Evolutionary conservation across 2,329 filamentous ascomycete genomes (phyloP), one percentile per base, ranked within the genome.

Genomic region (Magnaporthales sp.): DNA sequence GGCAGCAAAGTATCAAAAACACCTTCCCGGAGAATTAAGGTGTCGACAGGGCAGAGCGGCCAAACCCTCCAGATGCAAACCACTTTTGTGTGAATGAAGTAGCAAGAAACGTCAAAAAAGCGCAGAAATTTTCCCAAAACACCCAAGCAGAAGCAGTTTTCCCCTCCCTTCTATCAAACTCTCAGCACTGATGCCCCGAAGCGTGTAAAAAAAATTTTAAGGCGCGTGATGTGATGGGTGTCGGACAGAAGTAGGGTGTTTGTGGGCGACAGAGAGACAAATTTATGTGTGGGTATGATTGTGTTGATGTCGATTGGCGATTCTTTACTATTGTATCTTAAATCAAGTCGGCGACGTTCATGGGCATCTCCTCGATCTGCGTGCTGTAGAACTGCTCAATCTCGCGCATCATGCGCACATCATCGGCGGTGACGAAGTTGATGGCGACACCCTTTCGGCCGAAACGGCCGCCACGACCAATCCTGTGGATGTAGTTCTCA

Each of bases 401-500:
- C 77, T 99, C 95, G 72, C 95, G 89, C 74, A 99, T 85, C 76
- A 99, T 99, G 76, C 95, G 91, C 68, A 99, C 95, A 77, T 99
- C 95, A 74, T 99, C 95, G 75, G 91, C 96, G 2, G 95, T 99
- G 71, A 99, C 95, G 75, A 99, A 99, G 83, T 99, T 99, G 85
- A 99, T 99, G 51, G 95, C 95, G 71, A 99, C 95, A 85, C 95
- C 95, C 84, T 99, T 99, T 74, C 95, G 88, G 74, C 95, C 95
- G 74, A 99, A 99, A 72, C 95, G 88, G 73, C 95, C 95, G 76
- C 92, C 95, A 76, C 95, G 89, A 76, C 95, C 95, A 74, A 99
- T 99, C 73, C 95, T 90, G 83, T 99, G 95, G 79, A 99, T 98
- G 80, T 99, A 99, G 83, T 99, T 99, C 81, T 99, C 95, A 85